These are phyloP conservation scores for Leccinum subgranulosum DNA, from an alignment of 768 basidiomycete species.

Conservation along the genomic window DNA sequence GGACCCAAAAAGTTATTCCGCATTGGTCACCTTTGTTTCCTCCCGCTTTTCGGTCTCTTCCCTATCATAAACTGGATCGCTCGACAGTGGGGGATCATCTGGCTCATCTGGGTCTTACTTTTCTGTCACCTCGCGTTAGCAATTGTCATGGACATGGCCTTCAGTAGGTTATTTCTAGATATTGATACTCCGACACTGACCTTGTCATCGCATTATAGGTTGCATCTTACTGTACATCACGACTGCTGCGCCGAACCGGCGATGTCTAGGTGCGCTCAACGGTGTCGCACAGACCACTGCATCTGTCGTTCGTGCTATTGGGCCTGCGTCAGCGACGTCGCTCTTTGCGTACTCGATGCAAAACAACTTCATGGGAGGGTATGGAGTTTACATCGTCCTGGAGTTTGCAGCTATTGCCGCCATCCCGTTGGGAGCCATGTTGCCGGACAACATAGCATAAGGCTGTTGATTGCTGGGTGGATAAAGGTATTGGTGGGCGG, in stretches of 20 bases:
- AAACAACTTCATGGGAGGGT: conserved; percentile 34
- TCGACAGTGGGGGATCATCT: conserved; percentile 17
- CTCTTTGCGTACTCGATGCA: conserved; percentile 38
- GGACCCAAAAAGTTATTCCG: conserved; percentile 34
- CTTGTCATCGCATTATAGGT: conserved; percentile 34
- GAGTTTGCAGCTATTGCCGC: conserved; percentile 13
- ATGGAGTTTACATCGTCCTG: conserved; percentile 33
- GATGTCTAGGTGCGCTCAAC: conserved; percentile 65
- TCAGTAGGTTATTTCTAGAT: conserved; percentile 18
- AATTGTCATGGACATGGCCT: conserved; percentile 29
- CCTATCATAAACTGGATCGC: conserved; percentile 30
- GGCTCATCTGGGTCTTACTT: conserved; percentile 29
- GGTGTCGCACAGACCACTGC: conserved; percentile 39
- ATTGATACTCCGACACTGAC: background rate
- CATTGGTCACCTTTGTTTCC: conserved; percentile 24
- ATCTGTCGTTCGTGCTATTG: conserved; percentile 32
- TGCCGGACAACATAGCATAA: conserved; percentile 19
- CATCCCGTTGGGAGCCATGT: conserved; percentile 18
- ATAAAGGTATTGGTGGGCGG: background rate
- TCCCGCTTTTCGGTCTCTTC: conserved; percentile 32
- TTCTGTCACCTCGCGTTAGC: conserved; percentile 22
- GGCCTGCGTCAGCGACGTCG: conserved; percentile 32
- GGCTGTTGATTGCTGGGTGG: conserved; percentile 9
- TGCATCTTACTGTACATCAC: conserved; percentile 70
- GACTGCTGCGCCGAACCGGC: conserved; percentile 60